phyloP scores from a whole-genome alignment of 257 asterid species.

The Solanum clarkiae region DNA sequence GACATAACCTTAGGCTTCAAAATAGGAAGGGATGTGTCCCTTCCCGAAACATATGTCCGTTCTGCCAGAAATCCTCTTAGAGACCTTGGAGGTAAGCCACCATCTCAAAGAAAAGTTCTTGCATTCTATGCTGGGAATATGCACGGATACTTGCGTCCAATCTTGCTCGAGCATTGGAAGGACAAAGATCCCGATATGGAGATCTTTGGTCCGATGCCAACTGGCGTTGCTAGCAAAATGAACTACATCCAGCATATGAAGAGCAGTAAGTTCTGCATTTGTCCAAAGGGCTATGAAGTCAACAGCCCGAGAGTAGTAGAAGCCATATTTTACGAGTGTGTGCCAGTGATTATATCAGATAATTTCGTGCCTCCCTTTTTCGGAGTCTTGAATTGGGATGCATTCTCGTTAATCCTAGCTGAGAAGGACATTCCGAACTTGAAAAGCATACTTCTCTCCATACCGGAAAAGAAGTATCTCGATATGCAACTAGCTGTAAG shows the following conservation, averaged over 20 bases:
- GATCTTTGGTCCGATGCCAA: slow-evolving; percentile 72
- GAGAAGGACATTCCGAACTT: slow-evolving; percentile 63
- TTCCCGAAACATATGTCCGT: slow-evolving; percentile 73
- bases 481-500: slow-evolving; percentile 61
- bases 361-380: slow-evolving; percentile 90
- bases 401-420: slow-evolving; percentile 49
- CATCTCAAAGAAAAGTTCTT: slow-evolving; percentile 51
- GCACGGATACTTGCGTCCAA: slow-evolving; percentile 80
- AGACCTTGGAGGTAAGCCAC: slow-evolving; percentile 77
- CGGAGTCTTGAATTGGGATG: slow-evolving; percentile 69
- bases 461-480: slow-evolving; percentile 45
- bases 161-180: slow-evolving; percentile 61
- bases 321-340: slow-evolving; percentile 81
- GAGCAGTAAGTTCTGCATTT: slow-evolving; percentile 76
- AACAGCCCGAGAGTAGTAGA: slow-evolving; percentile 91
- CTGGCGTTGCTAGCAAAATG: slow-evolving; percentile 79
- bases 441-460: slow-evolving; percentile 45
- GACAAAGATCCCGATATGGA: slow-evolving; percentile 60
- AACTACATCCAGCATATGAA: slow-evolving; percentile 74
- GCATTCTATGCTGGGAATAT: slow-evolving; percentile 75
- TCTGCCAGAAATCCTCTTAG: slow-evolving; percentile 61
- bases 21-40: slow-evolving; percentile 69
- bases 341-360: slow-evolving; percentile 77
- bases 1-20: slow-evolving; percentile 73
- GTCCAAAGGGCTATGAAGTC: slow-evolving; percentile 89